Percentiles rank a stretch among this genome's conserved stretches.
These are phyloP conservation scores for Grosmannia clavigera DNA, from an alignment of 2,329 filamentous ascomycete species.

Conservation along the genomic window DNA sequence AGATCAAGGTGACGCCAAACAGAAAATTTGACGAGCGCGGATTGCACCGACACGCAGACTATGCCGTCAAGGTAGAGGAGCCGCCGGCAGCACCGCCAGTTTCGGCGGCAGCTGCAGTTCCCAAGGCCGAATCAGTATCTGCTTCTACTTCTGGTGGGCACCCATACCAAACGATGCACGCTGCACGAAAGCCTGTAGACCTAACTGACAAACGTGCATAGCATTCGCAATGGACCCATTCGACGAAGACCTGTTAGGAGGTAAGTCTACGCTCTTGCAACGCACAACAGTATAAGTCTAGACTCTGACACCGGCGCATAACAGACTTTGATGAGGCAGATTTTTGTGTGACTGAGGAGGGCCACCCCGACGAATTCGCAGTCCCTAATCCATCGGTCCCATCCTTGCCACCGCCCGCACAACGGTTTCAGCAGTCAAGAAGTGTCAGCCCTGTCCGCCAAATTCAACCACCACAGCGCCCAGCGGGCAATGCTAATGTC, in stretches of 20 bases:
- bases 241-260: constrained; percentile 35
- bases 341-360: constrained; percentile 56
- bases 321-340: constrained; percentile 38
- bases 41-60: constrained; percentile 72
- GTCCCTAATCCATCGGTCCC: constrained; percentile 28
- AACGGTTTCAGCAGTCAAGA: constrained; percentile 13
- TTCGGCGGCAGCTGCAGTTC: neutral
- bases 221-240: constrained; percentile 15
- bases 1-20: constrained; percentile 62
- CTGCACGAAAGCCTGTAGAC: neutral
- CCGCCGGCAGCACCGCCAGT: neutral
- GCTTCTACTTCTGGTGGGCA: constrained; percentile 4
- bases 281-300: neutral
- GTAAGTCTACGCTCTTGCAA: constrained; percentile 19
- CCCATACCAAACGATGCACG: neutral
- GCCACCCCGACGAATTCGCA: constrained; percentile 65
- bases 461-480: constrained; percentile 9
- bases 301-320: neutral
- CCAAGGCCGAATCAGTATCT: neutral
- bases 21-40: constrained; percentile 63
- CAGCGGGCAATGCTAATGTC: neutral
- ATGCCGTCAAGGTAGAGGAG: constrained; percentile 43
- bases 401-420: constrained; percentile 5
- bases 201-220: neutral
- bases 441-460: constrained; percentile 12